Base-by-base conservation (phyloP, 495 filamentous ascomycete species). In the Chaetomium fimeti region DNA sequence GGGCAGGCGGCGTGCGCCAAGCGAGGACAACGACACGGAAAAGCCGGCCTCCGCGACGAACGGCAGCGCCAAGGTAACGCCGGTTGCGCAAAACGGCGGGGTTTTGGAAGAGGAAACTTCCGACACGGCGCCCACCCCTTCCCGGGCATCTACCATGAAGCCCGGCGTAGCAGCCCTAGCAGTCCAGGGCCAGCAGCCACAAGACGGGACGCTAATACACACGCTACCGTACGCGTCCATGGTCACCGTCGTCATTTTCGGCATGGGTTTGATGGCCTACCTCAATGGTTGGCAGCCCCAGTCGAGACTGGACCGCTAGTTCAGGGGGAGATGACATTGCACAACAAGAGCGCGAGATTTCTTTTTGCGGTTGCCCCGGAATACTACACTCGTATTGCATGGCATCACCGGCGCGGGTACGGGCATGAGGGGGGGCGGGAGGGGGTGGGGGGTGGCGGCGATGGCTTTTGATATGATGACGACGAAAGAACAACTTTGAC, bases 181-280 rank as follows among this genome's bases (percentile, higher is more conserved):
- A 68, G 24, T 63, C 13, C 62, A 72, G 43, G 61, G 66, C n/a
- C 60, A 70, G 48, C 60, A 71, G 48, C 62, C 66, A 20, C 69
- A 68, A n/a, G 74, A 81, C 42, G 70, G 71, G 48, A 65, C 75
- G 67, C 66, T 91, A 56, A 79, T 85, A 63, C 85, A 91, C 36
- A 84, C 87, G 65, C 84, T 88, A 60, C 94, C 94, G 24, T 96
- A 92, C 69, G 90, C 89, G 38, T 91, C 89, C 8, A 92, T 96
- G 79, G 77, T 97, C 25, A 90, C 91, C 7, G 93, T 98, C 6
- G 91, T 98, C 56, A 75, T 97, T 53, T 75, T 97, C 66, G 94
- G 94, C 18, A 88, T 97, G 71, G 89, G 91, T 32, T 74, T 97
- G 56, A 98, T 98, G 94, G 91, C 90, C 49, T 96, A 91, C 77